Evolutionary conservation across 1,139 yeast species (phyloP).

Genomic region (Debaryomycetaceae sp.): DNA sequence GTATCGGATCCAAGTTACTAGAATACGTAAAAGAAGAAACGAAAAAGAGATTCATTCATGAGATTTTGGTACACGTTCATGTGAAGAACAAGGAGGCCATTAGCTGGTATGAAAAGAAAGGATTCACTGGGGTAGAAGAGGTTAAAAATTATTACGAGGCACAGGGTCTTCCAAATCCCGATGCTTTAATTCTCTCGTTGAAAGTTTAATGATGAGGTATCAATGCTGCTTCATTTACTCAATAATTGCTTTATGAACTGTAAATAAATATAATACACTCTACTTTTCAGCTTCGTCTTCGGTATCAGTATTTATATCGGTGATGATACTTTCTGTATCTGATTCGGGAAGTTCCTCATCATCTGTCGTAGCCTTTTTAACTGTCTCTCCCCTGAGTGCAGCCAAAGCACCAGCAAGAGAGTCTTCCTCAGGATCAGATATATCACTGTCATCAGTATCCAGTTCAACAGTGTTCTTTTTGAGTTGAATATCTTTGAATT

Average conservation of each 20-base stretch:
- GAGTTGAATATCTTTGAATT: conserved; percentile 6
- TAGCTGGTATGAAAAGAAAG: conserved; percentile 54
- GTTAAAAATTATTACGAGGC: conserved; percentile 50
- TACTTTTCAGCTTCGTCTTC: conserved; percentile 44
- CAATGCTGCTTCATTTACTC: background rate
- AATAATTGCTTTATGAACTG: background rate
- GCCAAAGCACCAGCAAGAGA: conserved; percentile 66
- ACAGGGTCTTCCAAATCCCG: conserved; percentile 43
- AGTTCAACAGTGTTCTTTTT: conserved; percentile 16
- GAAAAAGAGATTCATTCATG: conserved; percentile 49
- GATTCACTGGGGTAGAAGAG: conserved; percentile 42
- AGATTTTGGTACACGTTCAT: conserved; percentile 60
- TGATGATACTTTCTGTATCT: conserved; percentile 37
- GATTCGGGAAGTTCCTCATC: conserved; percentile 37
- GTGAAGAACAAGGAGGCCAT: conserved; percentile 41
- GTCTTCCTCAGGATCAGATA: conserved; percentile 65
- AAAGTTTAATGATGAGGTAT: conserved; percentile 15
- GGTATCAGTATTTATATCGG: conserved; percentile 51
- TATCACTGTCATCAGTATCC: conserved; percentile 43
- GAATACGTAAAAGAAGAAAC: conserved; percentile 54
- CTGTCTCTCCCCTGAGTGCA: conserved; percentile 52
- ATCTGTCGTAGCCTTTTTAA: conserved; percentile 29
- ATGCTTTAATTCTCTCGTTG: conserved; percentile 38
- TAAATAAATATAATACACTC: conserved; percentile 5
- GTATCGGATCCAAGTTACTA: conserved; percentile 61